Percentiles rank a stretch among this genome's conserved stretches.
Evolutionary conservation across 495 filamentous ascomycete genomes (phyloP).

Genomic region (Aspergillus ostianus): DNA sequence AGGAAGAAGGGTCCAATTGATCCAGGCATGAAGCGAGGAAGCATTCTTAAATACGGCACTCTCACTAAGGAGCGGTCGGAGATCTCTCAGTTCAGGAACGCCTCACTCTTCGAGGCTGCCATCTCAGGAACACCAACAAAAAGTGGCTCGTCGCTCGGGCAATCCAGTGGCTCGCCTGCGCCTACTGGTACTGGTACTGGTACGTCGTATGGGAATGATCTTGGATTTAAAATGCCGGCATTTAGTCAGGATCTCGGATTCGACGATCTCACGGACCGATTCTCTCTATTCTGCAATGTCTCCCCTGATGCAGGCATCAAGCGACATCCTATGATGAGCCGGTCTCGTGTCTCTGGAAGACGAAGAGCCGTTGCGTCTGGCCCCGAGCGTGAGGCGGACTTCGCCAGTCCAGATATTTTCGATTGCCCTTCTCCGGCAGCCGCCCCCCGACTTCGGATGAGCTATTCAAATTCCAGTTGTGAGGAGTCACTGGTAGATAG

Average conservation of each 20-base stretch:
- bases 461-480: conserved; percentile 22
- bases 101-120: conserved; percentile 34
- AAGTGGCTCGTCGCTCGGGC: conserved; percentile 6
- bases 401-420: conserved; percentile 8
- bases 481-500: conserved; percentile 4
- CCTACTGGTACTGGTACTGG: neutral
- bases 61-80: conserved; percentile 41
- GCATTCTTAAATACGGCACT: conserved; percentile 47
- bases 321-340: conserved; percentile 21
- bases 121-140: conserved; percentile 21
- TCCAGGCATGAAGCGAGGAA: conserved; percentile 43
- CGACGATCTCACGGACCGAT: conserved; percentile 29
- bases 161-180: neutral
- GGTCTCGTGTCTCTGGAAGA: conserved; percentile 10
- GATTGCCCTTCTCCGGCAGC: conserved; percentile 7
- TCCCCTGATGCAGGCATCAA: conserved; percentile 26
- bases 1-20: conserved; percentile 45
- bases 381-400: conserved; percentile 20
- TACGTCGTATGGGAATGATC: neutral
- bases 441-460: conserved; percentile 15
- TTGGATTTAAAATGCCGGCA: neutral
- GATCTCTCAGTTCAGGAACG: conserved; percentile 32
- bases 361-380: conserved; percentile 12
- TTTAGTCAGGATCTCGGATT: conserved; percentile 15
- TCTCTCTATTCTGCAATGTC: conserved; percentile 27